Percentiles rank a stretch among this genome's conserved stretches.
Evolutionary conservation across 129 eudicot genomes (phyloP).

Genomic region (Scalesia atractyloides): DNA sequence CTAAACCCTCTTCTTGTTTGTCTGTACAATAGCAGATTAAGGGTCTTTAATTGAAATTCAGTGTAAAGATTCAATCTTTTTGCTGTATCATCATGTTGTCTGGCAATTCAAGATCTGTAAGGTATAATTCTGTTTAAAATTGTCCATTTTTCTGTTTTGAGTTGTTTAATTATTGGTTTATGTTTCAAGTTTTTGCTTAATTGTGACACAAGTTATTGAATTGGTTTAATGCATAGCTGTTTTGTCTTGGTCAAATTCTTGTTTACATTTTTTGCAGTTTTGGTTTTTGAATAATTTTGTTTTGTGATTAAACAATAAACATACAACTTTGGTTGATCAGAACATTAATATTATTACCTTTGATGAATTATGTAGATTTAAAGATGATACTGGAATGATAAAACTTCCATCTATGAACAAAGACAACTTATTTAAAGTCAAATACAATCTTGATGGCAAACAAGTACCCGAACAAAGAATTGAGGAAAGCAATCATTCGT

Average conservation of each 20-base stretch:
- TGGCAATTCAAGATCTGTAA: conserved; percentile 81
- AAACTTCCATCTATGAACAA: conserved; percentile 41
- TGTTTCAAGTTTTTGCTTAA: conserved; percentile 21
- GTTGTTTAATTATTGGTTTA: conserved; percentile 12
- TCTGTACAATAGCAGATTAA: conserved; percentile 29
- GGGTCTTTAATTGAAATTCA: conserved; percentile 10
- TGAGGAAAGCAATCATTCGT: conserved; percentile 35
- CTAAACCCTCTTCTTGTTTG: conserved; percentile 12
- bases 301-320: neutral
- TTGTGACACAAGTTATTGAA: conserved; percentile 2
- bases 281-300: neutral
- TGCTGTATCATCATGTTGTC: conserved; percentile 50
- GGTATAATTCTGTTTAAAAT: conserved; percentile 37
- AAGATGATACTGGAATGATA: conserved; percentile 48
- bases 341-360: conserved; percentile 7
- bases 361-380: conserved; percentile 52
- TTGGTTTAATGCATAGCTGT: conserved; percentile 19
- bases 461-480: conserved; percentile 45
- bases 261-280: conserved; percentile 13
- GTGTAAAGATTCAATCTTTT: conserved; percentile 22
- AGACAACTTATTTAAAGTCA: conserved; percentile 48
- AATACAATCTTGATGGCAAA: conserved; percentile 64
- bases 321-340: conserved; percentile 10
- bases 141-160: conserved; percentile 12
- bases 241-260: conserved; percentile 24